phyloP scores from a whole-genome alignment of 805 yeast genomes.

The Hanseniaspora nectarophila region DNA sequence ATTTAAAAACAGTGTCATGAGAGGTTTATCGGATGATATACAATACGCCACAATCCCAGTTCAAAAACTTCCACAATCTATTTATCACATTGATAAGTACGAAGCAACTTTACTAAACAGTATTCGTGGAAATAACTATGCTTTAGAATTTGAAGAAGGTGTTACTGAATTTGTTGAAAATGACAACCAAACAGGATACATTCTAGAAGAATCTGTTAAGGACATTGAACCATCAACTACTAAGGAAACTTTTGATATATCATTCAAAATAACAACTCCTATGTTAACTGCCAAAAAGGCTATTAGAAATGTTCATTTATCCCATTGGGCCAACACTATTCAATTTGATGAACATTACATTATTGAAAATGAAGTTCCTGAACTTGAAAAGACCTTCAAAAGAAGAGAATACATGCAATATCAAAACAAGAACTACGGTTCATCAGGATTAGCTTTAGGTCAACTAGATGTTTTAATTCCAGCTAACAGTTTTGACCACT shows the following conservation, averaged over 20 bases:
- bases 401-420: conserved; percentile 60
- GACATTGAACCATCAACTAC: neutral
- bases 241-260: neutral
- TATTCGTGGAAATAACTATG: neutral
- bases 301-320: conserved; percentile 69
- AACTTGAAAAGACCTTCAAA: conserved; percentile 57
- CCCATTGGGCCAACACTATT: conserved; percentile 64
- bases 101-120: neutral
- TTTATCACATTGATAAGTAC: conserved; percentile 7
- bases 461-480: conserved; percentile 51
- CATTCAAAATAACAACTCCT: conserved; percentile 46
- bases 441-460: conserved; percentile 39
- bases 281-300: conserved; percentile 39
- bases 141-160: neutral
- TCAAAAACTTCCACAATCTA: neutral
- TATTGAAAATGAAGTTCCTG: conserved; percentile 63
- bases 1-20: conserved; percentile 2
- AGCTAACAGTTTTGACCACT: conserved; percentile 47
- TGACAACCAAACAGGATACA: neutral
- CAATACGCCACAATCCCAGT: conserved; percentile 1
- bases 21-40: conserved; percentile 1
- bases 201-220: neutral
- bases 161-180: neutral
- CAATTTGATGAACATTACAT: conserved; percentile 81
- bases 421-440: conserved; percentile 28